Evolutionary conservation across 1,284 basidiomycete genomes (phyloP), one percentile per base, ranked within the genome.

Genomic region (Tylopilus sp.): DNA sequence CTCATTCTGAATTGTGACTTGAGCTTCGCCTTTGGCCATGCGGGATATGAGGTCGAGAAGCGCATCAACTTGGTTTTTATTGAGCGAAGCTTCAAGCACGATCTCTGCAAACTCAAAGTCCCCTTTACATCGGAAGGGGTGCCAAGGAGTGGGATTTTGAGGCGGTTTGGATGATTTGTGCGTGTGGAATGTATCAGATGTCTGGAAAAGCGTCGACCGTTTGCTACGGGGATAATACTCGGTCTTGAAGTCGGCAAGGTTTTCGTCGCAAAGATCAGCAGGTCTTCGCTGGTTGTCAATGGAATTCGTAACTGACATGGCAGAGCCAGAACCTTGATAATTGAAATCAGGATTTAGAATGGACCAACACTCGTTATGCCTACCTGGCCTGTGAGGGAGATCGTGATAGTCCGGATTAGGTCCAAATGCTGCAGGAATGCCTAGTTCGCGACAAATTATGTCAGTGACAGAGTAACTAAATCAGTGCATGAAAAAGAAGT

Each of bases 101-200:
- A 69, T 41, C 33, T 70, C 23, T 0, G 55, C 45, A 17, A 70
- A 65, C 29, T 69, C 45, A 25, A 70, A 70, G 23, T 70, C 67
- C 0, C 41, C 63, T 21, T 59, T 12, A 35, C 8, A 59, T 42
- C 6, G 13, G 14, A 69, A 70, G 3, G 64, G 67, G 13, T 16
- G 19, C 55, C 63, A 70, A 10, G 63, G 64, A 35, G 41, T 12
- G 33, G 52, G 52, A 53, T 53, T 53, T 29, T 29, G 31, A 53
- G 29, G 31, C 31, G 21, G 52, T 19, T 6, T 16, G 14, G 23
- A 10, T 23, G 25, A 6, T 48, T 48, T 48, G 23, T 13, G 21
- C n/a, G n/a, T n/a, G n/a, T 13, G 9, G 21, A 48, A 48, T 13
- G 25, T 13, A 27, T 48, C 12, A 6, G 45, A 48, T n/a, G n/a